Base-by-base conservation (phyloP, 305 asterid species). In the Fraxinus xanthoxyloides region DNA sequence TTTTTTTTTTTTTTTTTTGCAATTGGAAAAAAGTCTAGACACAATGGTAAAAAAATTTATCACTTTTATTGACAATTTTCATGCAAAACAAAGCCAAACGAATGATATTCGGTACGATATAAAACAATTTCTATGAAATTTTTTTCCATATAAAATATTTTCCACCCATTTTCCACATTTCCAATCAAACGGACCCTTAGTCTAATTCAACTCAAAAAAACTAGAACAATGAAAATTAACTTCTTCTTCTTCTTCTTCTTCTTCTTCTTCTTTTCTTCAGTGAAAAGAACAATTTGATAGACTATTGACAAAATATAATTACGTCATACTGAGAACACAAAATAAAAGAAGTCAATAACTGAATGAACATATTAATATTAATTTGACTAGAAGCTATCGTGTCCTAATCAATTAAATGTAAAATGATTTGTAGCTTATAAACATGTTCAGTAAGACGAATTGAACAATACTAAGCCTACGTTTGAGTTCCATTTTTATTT, bases 361-460 rank as follows among this genome's bases (percentile, higher is more conserved):
- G 1, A 65, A 65, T 54, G 70, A 21, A 79, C 63, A 75, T 3
- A 7, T 28, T 83, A 78, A 4, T 80, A 77, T 82, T 82, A 81
- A 38, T 5, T 80, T 9, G 81, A 86, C 81, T 78, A 24, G 86
- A 86, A 15, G 43, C 15, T 6, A 48, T 81, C 40, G 75, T 30
- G 78, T 86, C 81, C 21, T 79, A 48, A 15, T 48, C 59, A 48
- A 48, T 15, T 48, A 48, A 3, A 48, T 13, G 59, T 48, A 48
- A 15, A 15, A 3, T 48, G 59, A 48, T 48, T 43, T 12, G n/a
- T 43, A 43, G 43, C 4, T 43, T 12, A 43, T 43, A 43, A 43
- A 43, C 54, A 43, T 43, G 54, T 43, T 43, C 54, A 10, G 5
- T 12, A 43, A 43, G n/a, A 12, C 12, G 54, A 43, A 43, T 43